Evolutionary conservation across 495 filamentous ascomycete species (phyloP).

Genomic region (Podospora tetraspora): DNA sequence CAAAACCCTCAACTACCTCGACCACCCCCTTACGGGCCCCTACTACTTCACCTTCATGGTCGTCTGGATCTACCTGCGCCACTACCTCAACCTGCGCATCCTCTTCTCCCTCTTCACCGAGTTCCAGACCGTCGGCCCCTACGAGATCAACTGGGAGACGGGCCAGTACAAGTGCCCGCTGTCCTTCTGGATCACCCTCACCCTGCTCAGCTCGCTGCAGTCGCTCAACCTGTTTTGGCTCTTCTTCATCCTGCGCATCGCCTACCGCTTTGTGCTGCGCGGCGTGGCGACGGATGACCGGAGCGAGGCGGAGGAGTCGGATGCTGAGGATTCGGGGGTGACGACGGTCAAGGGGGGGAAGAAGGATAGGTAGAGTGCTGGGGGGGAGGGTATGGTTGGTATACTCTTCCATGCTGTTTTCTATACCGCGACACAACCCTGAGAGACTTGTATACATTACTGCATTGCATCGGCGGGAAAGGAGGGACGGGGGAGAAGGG

Average conservation of each 20-base stretch:
- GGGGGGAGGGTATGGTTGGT: background rate
- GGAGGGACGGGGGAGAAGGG: background rate
- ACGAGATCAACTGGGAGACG: constrained; percentile 77
- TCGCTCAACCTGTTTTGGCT: constrained; percentile 85
- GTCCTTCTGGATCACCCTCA: constrained; percentile 66
- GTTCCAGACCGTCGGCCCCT: constrained; percentile 85
- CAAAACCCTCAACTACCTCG: constrained; percentile 90
- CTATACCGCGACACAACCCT: background rate
- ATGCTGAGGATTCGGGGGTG: constrained; percentile 27
- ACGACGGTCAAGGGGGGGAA: constrained; percentile 11
- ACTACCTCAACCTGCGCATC: constrained; percentile 86
- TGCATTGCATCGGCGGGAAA: background rate
- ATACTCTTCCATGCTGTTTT: no score
- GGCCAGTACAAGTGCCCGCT: constrained; percentile 79
- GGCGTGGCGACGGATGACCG: constrained; percentile 49
- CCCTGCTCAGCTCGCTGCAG: constrained; percentile 67
- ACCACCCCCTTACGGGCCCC: constrained; percentile 66
- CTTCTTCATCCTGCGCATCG: constrained; percentile 72
- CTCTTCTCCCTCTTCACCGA: constrained; percentile 79
- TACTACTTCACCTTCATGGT: constrained; percentile 82
- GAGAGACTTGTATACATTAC: background rate
- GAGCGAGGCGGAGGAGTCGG: constrained; percentile 47
- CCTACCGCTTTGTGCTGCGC: constrained; percentile 50
- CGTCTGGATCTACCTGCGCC: constrained; percentile 88
- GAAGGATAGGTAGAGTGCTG: constrained; percentile 4